Conservation (phyloP, 1,284 basidiomycete species). For the Wolfiporia cocos region DNA sequence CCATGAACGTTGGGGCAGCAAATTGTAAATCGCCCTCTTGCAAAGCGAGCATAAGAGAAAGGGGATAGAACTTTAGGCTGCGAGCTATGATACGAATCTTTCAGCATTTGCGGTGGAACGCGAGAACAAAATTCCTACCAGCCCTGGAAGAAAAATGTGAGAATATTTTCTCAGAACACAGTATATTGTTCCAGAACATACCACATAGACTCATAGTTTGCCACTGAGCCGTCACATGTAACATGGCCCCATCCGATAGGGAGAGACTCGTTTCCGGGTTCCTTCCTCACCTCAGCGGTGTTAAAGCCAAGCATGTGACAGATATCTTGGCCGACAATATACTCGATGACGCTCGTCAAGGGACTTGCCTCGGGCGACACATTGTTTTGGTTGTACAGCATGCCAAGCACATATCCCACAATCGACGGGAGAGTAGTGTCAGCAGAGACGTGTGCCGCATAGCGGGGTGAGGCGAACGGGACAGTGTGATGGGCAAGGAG, state of each 20-base stretch:
- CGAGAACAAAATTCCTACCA: too few relatives aligned
- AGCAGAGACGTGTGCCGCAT: constrained; percentile 33
- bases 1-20: background rate
- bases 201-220: constrained; percentile 43
- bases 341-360: constrained; percentile 33
- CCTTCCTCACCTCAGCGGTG: constrained; percentile 5
- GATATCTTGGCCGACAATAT: constrained; percentile 32
- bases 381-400: constrained; percentile 39
- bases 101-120: too few relatives aligned
- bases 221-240: constrained; percentile 36
- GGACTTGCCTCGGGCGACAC: constrained; percentile 36
- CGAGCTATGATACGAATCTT: too few relatives aligned
- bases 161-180: background rate
- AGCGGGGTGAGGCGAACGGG: constrained; percentile 37
- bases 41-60: constrained; percentile 27
- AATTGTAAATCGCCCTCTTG: constrained; percentile 9
- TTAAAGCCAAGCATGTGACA: constrained; percentile 34
- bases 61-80: constrained; percentile 35
- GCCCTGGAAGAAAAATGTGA: too few relatives aligned
- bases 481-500: constrained; percentile 24
- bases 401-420: constrained; percentile 29
- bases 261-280: constrained; percentile 2
- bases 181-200: too few relatives aligned
- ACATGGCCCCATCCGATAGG: constrained; percentile 36
- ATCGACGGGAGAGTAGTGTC: constrained; percentile 32